Percentiles rank a stretch among this genome's conserved stretches.
These are phyloP conservation scores for Delonix regia DNA, from an alignment of 306 rosid genomes.

Conservation along the genomic window DNA sequence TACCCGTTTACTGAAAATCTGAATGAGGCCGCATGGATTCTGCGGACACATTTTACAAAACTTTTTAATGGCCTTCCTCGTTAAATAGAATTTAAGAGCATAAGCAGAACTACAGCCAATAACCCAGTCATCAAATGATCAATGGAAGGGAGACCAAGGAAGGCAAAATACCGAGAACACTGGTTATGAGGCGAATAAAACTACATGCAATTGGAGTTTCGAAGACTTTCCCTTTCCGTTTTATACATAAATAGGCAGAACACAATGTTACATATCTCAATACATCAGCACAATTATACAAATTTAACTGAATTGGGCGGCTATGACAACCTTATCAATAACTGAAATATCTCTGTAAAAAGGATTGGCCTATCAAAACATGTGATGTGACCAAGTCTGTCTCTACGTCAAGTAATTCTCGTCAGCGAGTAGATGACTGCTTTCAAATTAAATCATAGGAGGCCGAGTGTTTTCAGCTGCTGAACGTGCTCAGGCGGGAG, in stretches of 20 bases:
- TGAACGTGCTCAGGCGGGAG: constrained; percentile 91
- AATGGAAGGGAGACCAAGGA: background rate
- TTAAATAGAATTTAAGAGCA: background rate
- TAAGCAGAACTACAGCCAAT: background rate
- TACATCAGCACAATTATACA: constrained; percentile 40
- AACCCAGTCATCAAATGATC: background rate
- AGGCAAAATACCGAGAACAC: background rate
- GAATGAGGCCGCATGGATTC: background rate
- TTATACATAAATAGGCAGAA: constrained; percentile 42
- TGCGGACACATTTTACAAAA: background rate
- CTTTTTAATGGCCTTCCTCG: background rate
- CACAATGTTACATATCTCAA: constrained; percentile 40
- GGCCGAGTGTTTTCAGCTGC: constrained; percentile 90
- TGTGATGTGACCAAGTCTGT: constrained; percentile 31
- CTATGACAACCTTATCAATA: constrained; percentile 34
- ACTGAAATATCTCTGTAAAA: constrained; percentile 22
- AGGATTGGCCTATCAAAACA: constrained; percentile 38
- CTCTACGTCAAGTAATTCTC: constrained; percentile 38
- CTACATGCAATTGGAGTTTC: constrained; percentile 39
- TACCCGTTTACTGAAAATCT: background rate
- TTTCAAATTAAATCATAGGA: constrained; percentile 48
- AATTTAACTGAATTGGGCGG: constrained; percentile 37
- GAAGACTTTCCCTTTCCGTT: constrained; percentile 34
- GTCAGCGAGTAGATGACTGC: constrained; percentile 36
- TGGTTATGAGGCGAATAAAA: background rate